Evolutionary conservation across 2,329 filamentous ascomycete species (phyloP).

Genomic region (Exophiala phaeomuriformis): DNA sequence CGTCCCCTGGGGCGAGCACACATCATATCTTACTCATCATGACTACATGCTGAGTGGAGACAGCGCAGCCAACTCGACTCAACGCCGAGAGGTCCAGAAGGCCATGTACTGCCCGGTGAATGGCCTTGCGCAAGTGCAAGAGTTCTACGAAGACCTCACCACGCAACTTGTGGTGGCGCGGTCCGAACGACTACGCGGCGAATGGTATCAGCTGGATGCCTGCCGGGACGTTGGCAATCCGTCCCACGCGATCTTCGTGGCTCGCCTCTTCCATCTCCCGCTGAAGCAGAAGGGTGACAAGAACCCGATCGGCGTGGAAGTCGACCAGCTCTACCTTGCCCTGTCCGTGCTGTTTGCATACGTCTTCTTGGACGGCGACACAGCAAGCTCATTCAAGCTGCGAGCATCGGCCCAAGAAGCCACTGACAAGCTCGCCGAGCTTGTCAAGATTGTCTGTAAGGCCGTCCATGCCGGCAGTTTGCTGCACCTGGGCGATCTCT

Average conservation of each 20-base stretch:
- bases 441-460: constrained; percentile 25
- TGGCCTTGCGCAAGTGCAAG: constrained; percentile 41
- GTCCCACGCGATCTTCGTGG: constrained; percentile 30
- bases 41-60: constrained; percentile 46
- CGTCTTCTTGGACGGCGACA: constrained; percentile 29
- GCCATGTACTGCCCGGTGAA: constrained; percentile 38
- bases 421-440: constrained; percentile 21
- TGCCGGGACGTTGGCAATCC: constrained; percentile 29
- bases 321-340: constrained; percentile 28
- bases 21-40: constrained; percentile 34
- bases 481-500: constrained; percentile 31
- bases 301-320: constrained; percentile 23
- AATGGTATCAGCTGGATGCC: constrained; percentile 31
- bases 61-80: constrained; percentile 35
- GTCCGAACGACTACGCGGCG: constrained; percentile 29
- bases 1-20: constrained; percentile 38
- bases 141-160: constrained; percentile 45
- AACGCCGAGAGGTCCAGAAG: constrained; percentile 36
- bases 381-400: constrained; percentile 27
- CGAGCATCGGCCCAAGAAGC: constrained; percentile 20
- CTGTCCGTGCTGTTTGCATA: constrained; percentile 29
- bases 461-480: constrained; percentile 33
- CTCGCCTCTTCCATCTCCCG: constrained; percentile 29
- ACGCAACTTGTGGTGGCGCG: constrained; percentile 29
- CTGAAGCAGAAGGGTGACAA: constrained; percentile 24